Evolutionary conservation across 495 filamentous ascomycete genomes (phyloP).

Genomic region (Penicillium fimorum): DNA sequence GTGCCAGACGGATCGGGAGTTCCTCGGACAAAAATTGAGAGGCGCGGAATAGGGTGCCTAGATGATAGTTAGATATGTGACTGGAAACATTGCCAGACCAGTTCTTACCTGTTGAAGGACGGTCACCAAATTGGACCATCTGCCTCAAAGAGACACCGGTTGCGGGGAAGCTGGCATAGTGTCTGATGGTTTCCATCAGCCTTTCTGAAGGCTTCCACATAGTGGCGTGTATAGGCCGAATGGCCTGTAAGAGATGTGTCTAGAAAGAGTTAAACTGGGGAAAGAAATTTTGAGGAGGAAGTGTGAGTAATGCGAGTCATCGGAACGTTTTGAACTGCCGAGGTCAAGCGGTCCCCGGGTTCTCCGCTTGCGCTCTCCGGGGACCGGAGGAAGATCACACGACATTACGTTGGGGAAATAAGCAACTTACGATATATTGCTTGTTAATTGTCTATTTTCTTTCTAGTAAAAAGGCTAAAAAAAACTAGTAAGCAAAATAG

Average conservation of each 20-base stretch:
- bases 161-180: conserved; percentile 95
- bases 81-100: no score
- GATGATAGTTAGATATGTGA: conserved; percentile 7
- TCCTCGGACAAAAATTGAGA: conserved; percentile 99
- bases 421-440: neutral
- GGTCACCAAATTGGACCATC: conserved; percentile 98
- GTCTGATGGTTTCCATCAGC: conserved; percentile 98
- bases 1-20: conserved; percentile 92
- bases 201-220: conserved; percentile 90
- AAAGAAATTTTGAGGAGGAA: conserved; percentile 15
- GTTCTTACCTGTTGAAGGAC: conserved; percentile 74
- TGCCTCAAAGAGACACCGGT: conserved; percentile 95
- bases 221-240: conserved; percentile 34
- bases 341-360: conserved; percentile 24
- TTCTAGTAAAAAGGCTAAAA: no score
- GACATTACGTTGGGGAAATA: neutral
- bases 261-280: conserved; percentile 1
- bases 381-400: conserved; percentile 23
- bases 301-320: conserved; percentile 8
- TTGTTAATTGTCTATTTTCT: neutral
- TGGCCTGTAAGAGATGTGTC: conserved; percentile 23
- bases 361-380: conserved; percentile 21
- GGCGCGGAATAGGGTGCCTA: conserved; percentile 92
- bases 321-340: conserved; percentile 26
- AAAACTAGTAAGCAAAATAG: no score